These are phyloP conservation scores for Serpula lacrymans DNA, from an alignment of 768 basidiomycete genomes.

Conservation along the genomic window DNA sequence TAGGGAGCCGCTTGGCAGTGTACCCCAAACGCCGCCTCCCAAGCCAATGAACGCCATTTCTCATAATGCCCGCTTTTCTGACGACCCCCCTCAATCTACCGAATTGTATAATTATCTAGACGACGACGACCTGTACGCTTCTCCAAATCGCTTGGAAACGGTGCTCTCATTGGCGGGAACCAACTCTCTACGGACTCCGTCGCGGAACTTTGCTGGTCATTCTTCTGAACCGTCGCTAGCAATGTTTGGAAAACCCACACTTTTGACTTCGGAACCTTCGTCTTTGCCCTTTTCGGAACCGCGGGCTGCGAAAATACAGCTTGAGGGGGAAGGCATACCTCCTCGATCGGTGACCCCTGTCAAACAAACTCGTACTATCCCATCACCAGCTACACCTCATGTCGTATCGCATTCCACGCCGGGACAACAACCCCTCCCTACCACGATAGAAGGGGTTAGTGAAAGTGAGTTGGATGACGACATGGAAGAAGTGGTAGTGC, in stretches of 20 bases:
- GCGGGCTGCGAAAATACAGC: too few relatives aligned
- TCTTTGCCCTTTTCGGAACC: too few relatives aligned
- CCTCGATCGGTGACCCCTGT: too few relatives aligned
- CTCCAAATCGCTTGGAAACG: conserved; percentile 60
- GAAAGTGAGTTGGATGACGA: conserved; percentile 31
- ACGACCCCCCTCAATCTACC: conserved; percentile 2
- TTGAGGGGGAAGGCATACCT: too few relatives aligned
- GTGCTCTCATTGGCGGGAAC: conserved; percentile 66
- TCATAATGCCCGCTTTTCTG: not conserved
- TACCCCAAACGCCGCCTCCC: conserved; percentile 7
- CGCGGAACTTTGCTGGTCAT: conserved; percentile 11
- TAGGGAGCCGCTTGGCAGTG: too few relatives aligned
- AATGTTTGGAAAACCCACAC: conserved; percentile 38
- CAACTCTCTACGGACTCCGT: conserved; percentile 29
- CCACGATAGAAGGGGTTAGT: not conserved
- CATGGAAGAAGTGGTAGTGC: conserved; percentile 34
- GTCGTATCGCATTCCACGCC: too few relatives aligned
- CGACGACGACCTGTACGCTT: conserved; percentile 47
- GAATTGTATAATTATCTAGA: too few relatives aligned
- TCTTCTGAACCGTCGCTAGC: conserved; percentile 16
- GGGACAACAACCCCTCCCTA: too few relatives aligned
- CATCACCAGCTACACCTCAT: too few relatives aligned
- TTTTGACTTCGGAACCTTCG: conserved; percentile 28
- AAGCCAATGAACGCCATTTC: conserved; percentile 3
- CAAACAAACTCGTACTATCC: too few relatives aligned